These are phyloP conservation scores for Chloropicon primus DNA, from an alignment of 139 green algal species.

Conservation along the genomic window DNA sequence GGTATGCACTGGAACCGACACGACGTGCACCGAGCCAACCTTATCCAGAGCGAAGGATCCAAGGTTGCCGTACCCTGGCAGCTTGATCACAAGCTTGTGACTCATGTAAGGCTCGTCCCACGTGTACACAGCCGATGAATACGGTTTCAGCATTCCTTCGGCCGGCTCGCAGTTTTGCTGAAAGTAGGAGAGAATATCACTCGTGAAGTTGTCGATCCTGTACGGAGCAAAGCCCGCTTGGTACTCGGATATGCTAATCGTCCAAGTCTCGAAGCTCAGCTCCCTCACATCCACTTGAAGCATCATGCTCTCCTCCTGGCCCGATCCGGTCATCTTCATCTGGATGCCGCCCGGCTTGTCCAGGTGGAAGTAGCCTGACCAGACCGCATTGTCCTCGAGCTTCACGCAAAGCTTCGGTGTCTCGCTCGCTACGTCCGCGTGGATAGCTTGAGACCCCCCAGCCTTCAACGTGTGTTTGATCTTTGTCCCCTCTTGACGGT, in stretches of 20 bases:
- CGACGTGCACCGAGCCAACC: slow-evolving; percentile 22
- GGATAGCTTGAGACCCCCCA: slow-evolving; percentile 27
- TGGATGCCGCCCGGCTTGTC: slow-evolving; percentile 51
- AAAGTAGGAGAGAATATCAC: slow-evolving; percentile 42
- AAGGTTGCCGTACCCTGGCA: slow-evolving; percentile 36
- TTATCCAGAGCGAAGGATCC: slow-evolving; percentile 45
- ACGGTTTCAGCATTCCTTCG: slow-evolving; percentile 66
- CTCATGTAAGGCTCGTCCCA: slow-evolving; percentile 64
- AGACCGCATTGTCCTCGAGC: slow-evolving; percentile 57
- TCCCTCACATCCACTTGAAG: slow-evolving; percentile 27
- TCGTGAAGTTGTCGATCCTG: slow-evolving; percentile 73
- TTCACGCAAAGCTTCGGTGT: slow-evolving; percentile 45
- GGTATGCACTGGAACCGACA: neutral
- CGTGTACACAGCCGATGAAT: slow-evolving; percentile 57
- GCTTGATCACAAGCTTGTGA: slow-evolving; percentile 45
- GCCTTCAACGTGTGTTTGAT: slow-evolving; percentile 27
- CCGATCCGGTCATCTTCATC: slow-evolving; percentile 37
- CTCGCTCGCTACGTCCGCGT: slow-evolving; percentile 40
- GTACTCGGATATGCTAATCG: slow-evolving; percentile 32
- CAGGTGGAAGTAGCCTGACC: slow-evolving; percentile 54
- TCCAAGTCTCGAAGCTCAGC: slow-evolving; percentile 12
- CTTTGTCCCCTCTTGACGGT: slow-evolving; percentile 32
- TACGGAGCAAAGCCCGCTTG: slow-evolving; percentile 45
- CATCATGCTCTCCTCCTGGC: slow-evolving; percentile 47
- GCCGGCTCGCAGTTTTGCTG: slow-evolving; percentile 39